Evolutionary conservation across 768 basidiomycete genomes (phyloP).

Genomic region (Trichaptum fuscoviolaceum): DNA sequence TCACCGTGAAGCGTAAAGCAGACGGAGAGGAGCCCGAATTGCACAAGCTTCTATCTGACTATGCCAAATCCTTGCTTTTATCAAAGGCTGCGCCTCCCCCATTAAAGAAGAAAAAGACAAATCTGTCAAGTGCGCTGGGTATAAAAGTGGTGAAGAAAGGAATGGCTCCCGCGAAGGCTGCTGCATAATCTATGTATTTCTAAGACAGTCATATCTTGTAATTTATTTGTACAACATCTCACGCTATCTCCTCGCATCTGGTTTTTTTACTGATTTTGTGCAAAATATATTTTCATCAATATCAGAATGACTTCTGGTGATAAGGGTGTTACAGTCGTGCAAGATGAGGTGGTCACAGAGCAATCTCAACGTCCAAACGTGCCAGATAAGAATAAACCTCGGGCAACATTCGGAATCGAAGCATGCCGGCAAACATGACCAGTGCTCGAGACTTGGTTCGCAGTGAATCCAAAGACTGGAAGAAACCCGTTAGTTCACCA

Average conservation of each 20-base stretch:
- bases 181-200: not conserved
- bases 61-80: slow-evolving; percentile 52
- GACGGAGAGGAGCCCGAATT: slow-evolving; percentile 72
- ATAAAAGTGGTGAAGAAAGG: slow-evolving; percentile 66
- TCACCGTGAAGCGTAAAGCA: slow-evolving; percentile 87
- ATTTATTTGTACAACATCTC: not conserved
- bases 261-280: not conserved
- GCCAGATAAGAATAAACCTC: slow-evolving; percentile 89
- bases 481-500: slow-evolving; percentile 13
- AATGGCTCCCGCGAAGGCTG: slow-evolving; percentile 20
- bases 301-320: not conserved
- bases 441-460: slow-evolving; percentile 79
- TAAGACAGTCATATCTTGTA: not conserved
- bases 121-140: slow-evolving; percentile 59
- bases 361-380: slow-evolving; percentile 80
- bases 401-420: slow-evolving; percentile 85
- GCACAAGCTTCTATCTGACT: slow-evolving; percentile 61
- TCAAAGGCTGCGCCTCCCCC: slow-evolving; percentile 39
- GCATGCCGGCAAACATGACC: slow-evolving; percentile 83
- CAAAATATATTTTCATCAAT: not conserved
- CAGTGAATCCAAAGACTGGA: slow-evolving; percentile 62
- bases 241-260: not conserved
- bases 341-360: slow-evolving; percentile 39
- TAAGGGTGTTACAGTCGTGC: not conserved
- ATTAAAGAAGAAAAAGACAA: slow-evolving; percentile 58